Base-by-base conservation (phyloP, 352 stramenopile genomes). In the Phytophthora quininea region DNA sequence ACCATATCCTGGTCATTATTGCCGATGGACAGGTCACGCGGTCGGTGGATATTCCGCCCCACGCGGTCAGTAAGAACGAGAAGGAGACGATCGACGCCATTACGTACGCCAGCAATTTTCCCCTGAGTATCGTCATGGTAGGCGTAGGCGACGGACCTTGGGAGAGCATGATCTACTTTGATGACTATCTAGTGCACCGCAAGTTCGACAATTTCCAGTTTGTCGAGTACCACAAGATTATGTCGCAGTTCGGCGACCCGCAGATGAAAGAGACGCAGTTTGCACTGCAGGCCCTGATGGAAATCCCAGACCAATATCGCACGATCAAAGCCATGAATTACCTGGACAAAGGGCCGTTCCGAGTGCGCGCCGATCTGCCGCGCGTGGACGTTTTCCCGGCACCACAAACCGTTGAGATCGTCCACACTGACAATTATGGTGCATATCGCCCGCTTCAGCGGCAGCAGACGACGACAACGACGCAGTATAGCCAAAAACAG, bases 141-240 rank as follows among this genome's bases (percentile, higher is more conserved):
- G 84, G 86, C 29, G 88, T 96, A 27, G 88, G 86, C 12, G 88
- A 96, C 50, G 86, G 86, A 3, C 88, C 88, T 46, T 96, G 84
- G 86, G 84, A 93, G 49, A 85, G 77, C 19, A 90, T 94, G 81
- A 86, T 86, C 43, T 86, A 91, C 61, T 91, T 92, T 64, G 84
- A 93, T 67, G 77, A 92, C 62, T 89, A 93, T 64, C 77, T 95
- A 33, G 55, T 85, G 30, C 69, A 91, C 65, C 81, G 86, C 56
- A 80, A 87, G 35, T 95, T 95, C 63, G 89, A 96, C 74, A 95
- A 95, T 58, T 95, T 97, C 55, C 85, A 95, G 62, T 96, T 95
- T 57, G 84, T 97, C 48, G 82, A 96, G 37, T 97, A 92, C 46
- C 71, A 91, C 62, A 91, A 90, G 72, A 85, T 89, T 43, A 79